Conservation (phyloP, 257 asterid species). For the Ajuga chamaepitys region DNA sequence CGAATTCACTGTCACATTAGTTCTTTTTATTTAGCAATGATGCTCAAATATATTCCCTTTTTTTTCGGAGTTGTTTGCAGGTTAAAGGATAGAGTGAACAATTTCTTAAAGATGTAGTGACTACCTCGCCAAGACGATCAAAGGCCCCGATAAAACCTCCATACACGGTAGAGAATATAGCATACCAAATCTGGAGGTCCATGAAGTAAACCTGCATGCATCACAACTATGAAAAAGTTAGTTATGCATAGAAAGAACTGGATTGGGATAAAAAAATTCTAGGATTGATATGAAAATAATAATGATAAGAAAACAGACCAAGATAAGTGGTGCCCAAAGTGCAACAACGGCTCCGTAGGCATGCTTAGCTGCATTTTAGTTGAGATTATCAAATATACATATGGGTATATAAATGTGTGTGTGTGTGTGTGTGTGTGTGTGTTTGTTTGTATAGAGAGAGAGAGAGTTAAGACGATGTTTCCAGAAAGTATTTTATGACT, state of each 20-base stretch:
- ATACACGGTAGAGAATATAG: slow-evolving; percentile 70
- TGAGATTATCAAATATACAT: slow-evolving; percentile 19
- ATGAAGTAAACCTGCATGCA: slow-evolving; percentile 83
- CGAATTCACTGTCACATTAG: not conserved
- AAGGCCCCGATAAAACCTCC: slow-evolving; percentile 95
- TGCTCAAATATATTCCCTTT: not conserved
- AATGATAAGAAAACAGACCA: slow-evolving; percentile 47
- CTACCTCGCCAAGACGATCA: slow-evolving; percentile 97
- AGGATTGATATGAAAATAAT: slow-evolving; percentile 6
- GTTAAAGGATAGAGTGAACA: not conserved
- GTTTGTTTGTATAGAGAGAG: too few relatives aligned
- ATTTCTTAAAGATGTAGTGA: slow-evolving; percentile 4
- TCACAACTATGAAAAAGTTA: slow-evolving; percentile 8
- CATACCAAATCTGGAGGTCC: slow-evolving; percentile 97
- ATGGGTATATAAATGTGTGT: too few relatives aligned
- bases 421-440: too few relatives aligned
- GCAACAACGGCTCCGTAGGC: slow-evolving; percentile 66
- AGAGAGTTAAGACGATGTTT: slow-evolving; percentile 16
- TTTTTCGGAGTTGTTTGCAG: not conserved
- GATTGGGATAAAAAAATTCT: not conserved
- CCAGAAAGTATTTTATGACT: slow-evolving; percentile 3
- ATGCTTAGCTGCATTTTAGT: slow-evolving; percentile 53
- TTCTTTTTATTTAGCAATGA: not conserved
- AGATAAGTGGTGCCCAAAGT: slow-evolving; percentile 78
- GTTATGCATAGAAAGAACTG: not conserved